phyloP scores from a whole-genome alignment of 2,329 filamentous ascomycete species.

The Aspergillus fructus region DNA sequence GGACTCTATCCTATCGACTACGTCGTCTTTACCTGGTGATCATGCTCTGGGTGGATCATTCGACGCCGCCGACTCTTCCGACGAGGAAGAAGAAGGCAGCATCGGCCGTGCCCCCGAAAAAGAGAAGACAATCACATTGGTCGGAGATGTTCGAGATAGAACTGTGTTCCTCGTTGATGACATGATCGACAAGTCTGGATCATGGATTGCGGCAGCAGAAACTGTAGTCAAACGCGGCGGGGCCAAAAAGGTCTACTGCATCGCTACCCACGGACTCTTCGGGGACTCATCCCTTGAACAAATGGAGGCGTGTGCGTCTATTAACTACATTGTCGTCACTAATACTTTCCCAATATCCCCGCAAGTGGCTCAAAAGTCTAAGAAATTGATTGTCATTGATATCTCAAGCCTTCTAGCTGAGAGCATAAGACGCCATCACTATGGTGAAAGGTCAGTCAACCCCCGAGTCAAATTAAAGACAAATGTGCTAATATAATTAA shows the following conservation, averaged over 20 bases:
- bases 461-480: constrained; percentile 29
- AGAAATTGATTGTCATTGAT: constrained; percentile 86
- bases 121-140: constrained; percentile 96
- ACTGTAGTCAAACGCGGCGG: constrained; percentile 90
- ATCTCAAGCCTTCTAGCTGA: constrained; percentile 85
- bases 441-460: constrained; percentile 77
- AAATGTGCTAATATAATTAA: constrained; percentile 22
- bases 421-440: constrained; percentile 92
- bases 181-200: constrained; percentile 97
- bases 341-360: constrained; percentile 93
- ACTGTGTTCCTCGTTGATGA: constrained; percentile 95
- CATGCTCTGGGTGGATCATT: constrained; percentile 78
- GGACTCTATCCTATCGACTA: constrained; percentile 75
- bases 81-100: constrained; percentile 79
- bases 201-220: constrained; percentile 96
- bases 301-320: constrained; percentile 88
- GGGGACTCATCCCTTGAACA: constrained; percentile 85
- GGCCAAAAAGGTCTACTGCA: constrained; percentile 93
- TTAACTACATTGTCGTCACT: constrained; percentile 90
- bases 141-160: constrained; percentile 85
- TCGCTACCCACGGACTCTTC: constrained; percentile 95
- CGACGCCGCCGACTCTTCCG: constrained; percentile 84
- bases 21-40: constrained; percentile 68
- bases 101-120: constrained; percentile 64
- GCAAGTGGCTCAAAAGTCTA: constrained; percentile 66